A percentile compares a stretch with the other conserved stretches of the same genome.
Evolutionary conservation across 805 yeast genomes (phyloP).

Genomic region (Candida easanensis): DNA sequence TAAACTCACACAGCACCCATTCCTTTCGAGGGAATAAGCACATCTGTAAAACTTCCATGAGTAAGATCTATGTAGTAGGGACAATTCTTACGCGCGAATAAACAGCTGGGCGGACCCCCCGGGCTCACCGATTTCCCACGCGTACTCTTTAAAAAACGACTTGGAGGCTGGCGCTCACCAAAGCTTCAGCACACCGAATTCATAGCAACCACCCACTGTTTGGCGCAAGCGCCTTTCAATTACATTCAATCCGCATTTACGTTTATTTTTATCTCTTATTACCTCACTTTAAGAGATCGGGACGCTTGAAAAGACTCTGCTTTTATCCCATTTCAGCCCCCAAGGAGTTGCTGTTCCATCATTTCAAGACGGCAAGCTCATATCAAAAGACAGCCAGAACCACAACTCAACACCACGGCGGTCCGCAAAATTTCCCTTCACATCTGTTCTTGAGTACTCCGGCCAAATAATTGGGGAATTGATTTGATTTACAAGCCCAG

Average conservation of each 20-base stretch:
- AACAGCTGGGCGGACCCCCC: too few species aligned
- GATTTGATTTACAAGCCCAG: neutral
- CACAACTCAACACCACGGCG: conserved; percentile 1
- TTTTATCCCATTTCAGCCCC: neutral
- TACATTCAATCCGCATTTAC: neutral
- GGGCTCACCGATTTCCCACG: too few species aligned
- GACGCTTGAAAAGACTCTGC: too few species aligned
- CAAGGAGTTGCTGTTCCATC: conserved; percentile 5
- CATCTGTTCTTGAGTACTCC: neutral
- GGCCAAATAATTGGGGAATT: neutral
- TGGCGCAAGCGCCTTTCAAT: neutral
- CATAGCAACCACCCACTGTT: neutral
- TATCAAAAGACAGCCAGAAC: neutral
- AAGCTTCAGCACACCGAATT: neutral
- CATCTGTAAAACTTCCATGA: too few species aligned
- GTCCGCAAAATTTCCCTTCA: neutral
- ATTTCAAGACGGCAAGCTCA: neutral
- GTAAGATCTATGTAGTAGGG: too few species aligned
- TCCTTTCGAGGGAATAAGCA: too few species aligned
- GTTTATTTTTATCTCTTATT: neutral
- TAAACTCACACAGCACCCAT: too few species aligned
- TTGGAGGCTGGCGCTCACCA: neutral
- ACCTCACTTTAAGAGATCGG: too few species aligned
- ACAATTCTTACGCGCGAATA: too few species aligned
- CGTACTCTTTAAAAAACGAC: too few species aligned